Percentiles rank a stretch among this genome's conserved stretches.
Evolutionary conservation across 2,329 filamentous ascomycete genomes (phyloP).

Genomic region (Penicillium sp.): DNA sequence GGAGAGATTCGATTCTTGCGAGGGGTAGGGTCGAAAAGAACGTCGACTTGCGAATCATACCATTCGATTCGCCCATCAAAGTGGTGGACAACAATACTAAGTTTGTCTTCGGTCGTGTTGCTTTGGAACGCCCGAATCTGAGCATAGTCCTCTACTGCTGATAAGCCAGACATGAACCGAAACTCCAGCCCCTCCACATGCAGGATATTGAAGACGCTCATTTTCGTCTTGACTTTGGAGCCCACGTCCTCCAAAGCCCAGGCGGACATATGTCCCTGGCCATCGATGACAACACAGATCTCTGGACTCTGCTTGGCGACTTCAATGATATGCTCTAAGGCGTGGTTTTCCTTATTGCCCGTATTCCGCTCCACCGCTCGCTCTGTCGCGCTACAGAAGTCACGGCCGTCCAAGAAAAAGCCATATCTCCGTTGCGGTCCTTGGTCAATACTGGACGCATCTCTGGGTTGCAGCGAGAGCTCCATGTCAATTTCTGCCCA

Average conservation of each 20-base stretch:
- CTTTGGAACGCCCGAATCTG: conserved; percentile 78
- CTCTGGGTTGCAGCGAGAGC: conserved; percentile 68
- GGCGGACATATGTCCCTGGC: conserved; percentile 83
- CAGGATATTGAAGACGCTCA: conserved; percentile 83
- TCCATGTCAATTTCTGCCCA: conserved; percentile 82
- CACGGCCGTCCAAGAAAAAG: conserved; percentile 81
- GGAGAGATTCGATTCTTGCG: conserved; percentile 65
- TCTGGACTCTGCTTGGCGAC: conserved; percentile 86
- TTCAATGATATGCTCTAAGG: conserved; percentile 82
- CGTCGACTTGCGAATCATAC: conserved; percentile 77
- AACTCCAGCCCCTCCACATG: conserved; percentile 69
- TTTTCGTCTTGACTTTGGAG: conserved; percentile 67
- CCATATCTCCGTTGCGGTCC: conserved; percentile 64
- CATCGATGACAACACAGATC: conserved; percentile 83
- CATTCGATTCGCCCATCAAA: conserved; percentile 86
- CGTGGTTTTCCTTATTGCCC: conserved; percentile 68
- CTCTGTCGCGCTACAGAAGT: conserved; percentile 80
- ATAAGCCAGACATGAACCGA: conserved; percentile 42
- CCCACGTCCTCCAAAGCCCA: conserved; percentile 91
- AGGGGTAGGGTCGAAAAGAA: conserved; percentile 76
- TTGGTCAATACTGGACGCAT: conserved; percentile 47
- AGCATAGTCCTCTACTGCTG: conserved; percentile 60
- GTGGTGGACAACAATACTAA: conserved; percentile 79
- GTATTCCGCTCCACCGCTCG: conserved; percentile 70
- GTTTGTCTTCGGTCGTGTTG: conserved; percentile 62